Evolutionary conservation across 1,139 yeast genomes (phyloP).

Genomic region (Insectozyma bohioensis): DNA sequence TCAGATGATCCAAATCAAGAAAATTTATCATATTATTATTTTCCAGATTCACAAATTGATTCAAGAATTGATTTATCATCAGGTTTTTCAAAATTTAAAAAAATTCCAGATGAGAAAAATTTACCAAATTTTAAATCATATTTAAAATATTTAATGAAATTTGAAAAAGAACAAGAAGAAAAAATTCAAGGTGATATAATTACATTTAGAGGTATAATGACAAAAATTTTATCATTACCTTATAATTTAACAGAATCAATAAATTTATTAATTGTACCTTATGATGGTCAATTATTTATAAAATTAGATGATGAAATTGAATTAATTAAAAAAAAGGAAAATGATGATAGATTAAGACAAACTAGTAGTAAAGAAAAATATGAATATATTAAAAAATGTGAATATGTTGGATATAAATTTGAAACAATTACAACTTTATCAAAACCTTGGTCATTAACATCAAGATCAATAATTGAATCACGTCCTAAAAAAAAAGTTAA

Average conservation of each 20-base stretch:
- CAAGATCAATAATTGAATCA: slow-evolving; percentile 65
- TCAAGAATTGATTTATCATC: slow-evolving; percentile 53
- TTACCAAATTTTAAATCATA: slow-evolving; percentile 59
- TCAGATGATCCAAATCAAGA: slow-evolving; percentile 48
- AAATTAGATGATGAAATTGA: slow-evolving; percentile 54
- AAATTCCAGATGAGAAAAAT: slow-evolving; percentile 53
- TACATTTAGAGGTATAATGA: slow-evolving; percentile 83
- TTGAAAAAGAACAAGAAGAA: slow-evolving; percentile 49
- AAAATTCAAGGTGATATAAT: slow-evolving; percentile 53
- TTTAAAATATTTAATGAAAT: slow-evolving; percentile 50
- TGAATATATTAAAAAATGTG: slow-evolving; percentile 41
- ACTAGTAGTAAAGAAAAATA: slow-evolving; percentile 34
- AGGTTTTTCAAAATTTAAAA: slow-evolving; percentile 61
- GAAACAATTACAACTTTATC: slow-evolving; percentile 76
- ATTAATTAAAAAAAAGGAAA: slow-evolving; percentile 26
- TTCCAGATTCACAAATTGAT: slow-evolving; percentile 67
- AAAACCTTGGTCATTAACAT: slow-evolving; percentile 69
- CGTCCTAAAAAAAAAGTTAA: slow-evolving; percentile 59
- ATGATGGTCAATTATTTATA: slow-evolving; percentile 86
- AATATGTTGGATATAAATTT: slow-evolving; percentile 79
- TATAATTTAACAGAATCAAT: slow-evolving; percentile 56
- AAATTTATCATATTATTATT: slow-evolving; percentile 63
- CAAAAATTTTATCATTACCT: slow-evolving; percentile 64
- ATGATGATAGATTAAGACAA: slow-evolving; percentile 22
- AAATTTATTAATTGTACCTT: slow-evolving; percentile 58